Evolutionary conservation across 202 grass and related monocot species (phyloP), one percentile per base, ranked within the genome.

Genomic region (Dendrocalamus latiflorus): DNA sequence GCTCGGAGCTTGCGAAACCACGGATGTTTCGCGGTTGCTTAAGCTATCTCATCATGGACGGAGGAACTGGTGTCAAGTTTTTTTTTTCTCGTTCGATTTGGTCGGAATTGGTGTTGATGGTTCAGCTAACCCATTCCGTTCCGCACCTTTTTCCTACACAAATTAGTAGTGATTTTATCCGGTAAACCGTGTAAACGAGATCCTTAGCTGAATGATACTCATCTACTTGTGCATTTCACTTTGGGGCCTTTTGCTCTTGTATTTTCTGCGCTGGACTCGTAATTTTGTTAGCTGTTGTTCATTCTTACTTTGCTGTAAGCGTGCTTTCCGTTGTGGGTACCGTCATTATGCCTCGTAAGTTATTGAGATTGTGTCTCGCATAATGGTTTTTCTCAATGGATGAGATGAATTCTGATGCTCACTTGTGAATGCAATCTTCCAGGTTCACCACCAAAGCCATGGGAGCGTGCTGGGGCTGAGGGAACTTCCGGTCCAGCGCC

Each of bases 391-490:
- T 38, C 16, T 43, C 9, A 6, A 24, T 34, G 37, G 18, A 24
- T 84, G 18, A 22, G 17, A 77, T 41, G 38, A 42, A 37, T 72
- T 33, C 36, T 77, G 12, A 66, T 81, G 20, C 7, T 57, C 14
- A 26, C 55, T 20, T 38, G 25, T 48, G 3, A 75, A 4, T 30
- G 8, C 2, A 1, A 15, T 76, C 9, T 57, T 88, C 30, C 63
- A 96, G 93, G 89, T 65, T 67, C 90, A 18, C 96, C 89, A 12
- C 89, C 81, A 37, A 99, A 99, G 76, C 96, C 96, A 17, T 99
- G 96, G 93, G 93, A 99, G 65, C 89, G 84, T 42, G 41, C 85
- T 17, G 87, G 87, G 33, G 77, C 68, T n/a, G 89, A 83, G 49
- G 80, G 76, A 41, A 59, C 86, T 10, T 91, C 95, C 4, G 91